phyloP scores from a whole-genome alignment of 1,284 basidiomycete species.

The Pseudozyma flocculosa region DNA sequence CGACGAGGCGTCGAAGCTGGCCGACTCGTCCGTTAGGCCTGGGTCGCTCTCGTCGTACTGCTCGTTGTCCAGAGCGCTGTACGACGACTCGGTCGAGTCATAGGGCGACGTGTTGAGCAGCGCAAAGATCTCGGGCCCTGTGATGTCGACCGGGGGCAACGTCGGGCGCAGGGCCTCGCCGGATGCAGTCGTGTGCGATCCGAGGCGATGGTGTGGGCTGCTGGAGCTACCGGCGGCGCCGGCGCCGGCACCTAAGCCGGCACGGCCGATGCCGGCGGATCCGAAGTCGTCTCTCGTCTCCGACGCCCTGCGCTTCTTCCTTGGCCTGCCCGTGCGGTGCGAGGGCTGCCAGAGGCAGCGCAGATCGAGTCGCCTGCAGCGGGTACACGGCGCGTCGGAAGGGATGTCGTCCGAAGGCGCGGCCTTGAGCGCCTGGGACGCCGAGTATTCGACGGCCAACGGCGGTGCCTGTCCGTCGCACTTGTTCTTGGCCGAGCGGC shows the following conservation, averaged over 20 bases:
- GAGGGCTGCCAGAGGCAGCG: conserved; percentile 14
- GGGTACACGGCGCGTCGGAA: conserved; percentile 8
- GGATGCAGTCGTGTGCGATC: too few species aligned
- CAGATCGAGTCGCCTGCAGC: conserved; percentile 5
- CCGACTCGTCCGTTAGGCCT: too few species aligned
- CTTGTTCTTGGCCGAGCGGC: conserved; percentile 16
- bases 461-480: conserved; percentile 11
- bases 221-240: too few species aligned
- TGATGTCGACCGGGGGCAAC: neutral
- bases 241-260: too few species aligned
- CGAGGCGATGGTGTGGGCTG: too few species aligned
- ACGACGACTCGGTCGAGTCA: conserved; percentile 6
- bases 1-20: too few species aligned
- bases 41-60: too few species aligned
- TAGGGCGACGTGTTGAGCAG: conserved; percentile 8
- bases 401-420: conserved; percentile 1
- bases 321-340: conserved; percentile 11
- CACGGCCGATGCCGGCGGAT: too few species aligned
- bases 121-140: neutral
- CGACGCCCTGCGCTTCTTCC: neutral
- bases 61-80: neutral
- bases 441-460: conserved; percentile 7
- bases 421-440: conserved; percentile 3
- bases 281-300: too few species aligned
- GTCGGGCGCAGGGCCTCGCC: too few species aligned